Evolutionary conservation across 2,329 filamentous ascomycete genomes (phyloP).

Genomic region (Colletotrichum neosansevieriae): DNA sequence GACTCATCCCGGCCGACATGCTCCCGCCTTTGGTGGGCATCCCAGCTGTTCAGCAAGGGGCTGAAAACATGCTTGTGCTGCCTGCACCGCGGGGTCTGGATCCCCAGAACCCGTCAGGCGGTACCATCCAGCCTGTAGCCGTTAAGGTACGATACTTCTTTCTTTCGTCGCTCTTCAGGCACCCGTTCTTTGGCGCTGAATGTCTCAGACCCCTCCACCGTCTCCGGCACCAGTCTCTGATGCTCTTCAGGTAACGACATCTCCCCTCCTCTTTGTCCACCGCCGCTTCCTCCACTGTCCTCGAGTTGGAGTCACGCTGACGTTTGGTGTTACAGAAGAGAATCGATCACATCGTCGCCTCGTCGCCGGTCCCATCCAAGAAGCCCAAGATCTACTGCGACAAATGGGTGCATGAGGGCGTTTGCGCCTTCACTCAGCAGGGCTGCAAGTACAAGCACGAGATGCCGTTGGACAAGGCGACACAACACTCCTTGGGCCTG

Average conservation of each 20-base stretch:
- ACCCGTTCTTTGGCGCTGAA: conserved; percentile 45
- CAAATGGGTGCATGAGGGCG: conserved; percentile 88
- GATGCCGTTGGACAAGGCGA: conserved; percentile 79
- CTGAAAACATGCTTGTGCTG: conserved; percentile 61
- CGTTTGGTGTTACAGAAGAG: conserved; percentile 44
- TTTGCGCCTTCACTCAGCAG: conserved; percentile 86
- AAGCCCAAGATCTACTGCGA: conserved; percentile 82
- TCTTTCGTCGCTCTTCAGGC: conserved; percentile 13
- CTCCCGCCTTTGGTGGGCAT: conserved; percentile 60
- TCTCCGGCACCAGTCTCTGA: conserved; percentile 45
- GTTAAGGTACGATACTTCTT: conserved; percentile 52
- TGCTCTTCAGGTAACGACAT: conserved; percentile 50
- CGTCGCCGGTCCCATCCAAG: conserved; percentile 55
- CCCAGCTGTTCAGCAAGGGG: conserved; percentile 53
- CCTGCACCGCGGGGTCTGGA: conserved; percentile 54
- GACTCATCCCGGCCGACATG: conserved; percentile 67
- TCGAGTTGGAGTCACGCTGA: conserved; percentile 11
- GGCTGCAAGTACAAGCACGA: conserved; percentile 93
- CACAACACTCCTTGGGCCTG: conserved; percentile 78
- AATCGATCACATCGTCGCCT: conserved; percentile 46
- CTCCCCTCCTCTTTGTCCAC: background rate
- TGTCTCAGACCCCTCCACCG: conserved; percentile 43
- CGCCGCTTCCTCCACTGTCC: background rate
- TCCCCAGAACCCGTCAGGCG: conserved; percentile 53
- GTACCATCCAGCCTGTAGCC: conserved; percentile 49